Base-by-base conservation (phyloP, 257 asterid genomes). In the Solanum clarkiae region DNA sequence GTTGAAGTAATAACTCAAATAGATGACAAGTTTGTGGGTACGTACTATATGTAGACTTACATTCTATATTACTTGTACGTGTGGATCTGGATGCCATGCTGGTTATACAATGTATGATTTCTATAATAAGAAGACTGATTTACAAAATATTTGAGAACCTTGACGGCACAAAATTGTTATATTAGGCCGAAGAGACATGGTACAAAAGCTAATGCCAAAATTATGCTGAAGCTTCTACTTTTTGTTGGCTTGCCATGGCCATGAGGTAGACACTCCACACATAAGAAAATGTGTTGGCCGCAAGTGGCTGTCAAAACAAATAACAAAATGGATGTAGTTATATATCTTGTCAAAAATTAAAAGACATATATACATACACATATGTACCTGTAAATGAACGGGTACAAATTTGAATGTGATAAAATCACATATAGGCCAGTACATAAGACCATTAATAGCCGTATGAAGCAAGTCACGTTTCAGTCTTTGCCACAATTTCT, bases 351-450 rank as follows among this genome's bases (percentile, higher is more conserved):
- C 24, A 22, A 2, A 11, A 5, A 72, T 13, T 29, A 29, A 2
- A 29, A 29, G 32, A 29, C 32, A 29, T 29, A 45, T n/a, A 45
- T 72, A 44, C 3, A 16, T 68, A 15, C 16, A 40, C 29, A 40
- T 70, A 80, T 81, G 57, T 60, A 92, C 98, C 97, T 96, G 98
- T 69, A 96, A 88, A 86, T 94, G 93, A 87, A 94, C 94, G 7
- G 98, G 96, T 84, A 93, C 86, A 90, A 93, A 94, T 88, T 89
- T 96, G 94, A 94, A 96, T 1, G 95, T 93, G 80, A 96, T 80
- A 36, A 93, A 96, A 84, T 96, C 99, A 85, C 98, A 96, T 40
- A 92, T 6, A 1, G 99, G 98, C 98, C 97, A 96, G 84, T 94
- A 96, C 92, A 94, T 89, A 62, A 90, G 57, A 54, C 98, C 96